Conservation (phyloP, 2,329 filamentous ascomycete species). For the Huntiella savannae region DNA sequence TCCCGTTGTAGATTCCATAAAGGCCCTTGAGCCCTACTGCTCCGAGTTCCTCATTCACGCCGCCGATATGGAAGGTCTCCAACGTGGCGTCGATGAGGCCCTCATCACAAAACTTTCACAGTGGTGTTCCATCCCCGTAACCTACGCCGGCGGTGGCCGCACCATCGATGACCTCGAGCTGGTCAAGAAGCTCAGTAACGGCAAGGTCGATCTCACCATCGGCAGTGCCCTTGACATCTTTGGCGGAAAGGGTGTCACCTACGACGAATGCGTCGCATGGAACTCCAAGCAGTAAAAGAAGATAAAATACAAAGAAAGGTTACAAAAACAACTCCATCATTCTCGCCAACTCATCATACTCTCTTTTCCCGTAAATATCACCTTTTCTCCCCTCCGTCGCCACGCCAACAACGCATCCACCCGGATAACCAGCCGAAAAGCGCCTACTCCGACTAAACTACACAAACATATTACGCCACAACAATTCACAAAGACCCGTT, state of each 20-base stretch:
- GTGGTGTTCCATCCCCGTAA: slow-evolving; percentile 86
- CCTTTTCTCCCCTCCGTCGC: no score
- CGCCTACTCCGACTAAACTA: no score
- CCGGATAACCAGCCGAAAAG: no score
- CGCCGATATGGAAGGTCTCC: slow-evolving; percentile 87
- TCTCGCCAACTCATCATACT: background rate
- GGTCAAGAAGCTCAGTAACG: slow-evolving; percentile 59
- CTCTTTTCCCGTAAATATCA: background rate
- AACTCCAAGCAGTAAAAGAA: slow-evolving; percentile 33
- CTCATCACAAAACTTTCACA: slow-evolving; percentile 57
- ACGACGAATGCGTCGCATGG: slow-evolving; percentile 81
- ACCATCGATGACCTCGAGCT: slow-evolving; percentile 63
- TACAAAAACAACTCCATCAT: background rate
- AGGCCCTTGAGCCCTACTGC: slow-evolving; percentile 70
- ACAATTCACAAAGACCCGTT: no score
- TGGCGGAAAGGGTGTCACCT: slow-evolving; percentile 67
- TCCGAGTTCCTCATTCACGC: slow-evolving; percentile 95
- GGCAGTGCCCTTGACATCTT: slow-evolving; percentile 94
- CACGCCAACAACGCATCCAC: no score
- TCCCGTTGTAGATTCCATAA: slow-evolving; percentile 48
- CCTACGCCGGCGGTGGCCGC: slow-evolving; percentile 87
- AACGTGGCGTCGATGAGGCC: slow-evolving; percentile 74
- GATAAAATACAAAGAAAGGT: background rate
- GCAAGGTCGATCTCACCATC: slow-evolving; percentile 82
- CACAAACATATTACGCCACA: no score